Base-by-base conservation (phyloP, 495 filamentous ascomycete genomes). In the Penicillium bialowiezense region DNA sequence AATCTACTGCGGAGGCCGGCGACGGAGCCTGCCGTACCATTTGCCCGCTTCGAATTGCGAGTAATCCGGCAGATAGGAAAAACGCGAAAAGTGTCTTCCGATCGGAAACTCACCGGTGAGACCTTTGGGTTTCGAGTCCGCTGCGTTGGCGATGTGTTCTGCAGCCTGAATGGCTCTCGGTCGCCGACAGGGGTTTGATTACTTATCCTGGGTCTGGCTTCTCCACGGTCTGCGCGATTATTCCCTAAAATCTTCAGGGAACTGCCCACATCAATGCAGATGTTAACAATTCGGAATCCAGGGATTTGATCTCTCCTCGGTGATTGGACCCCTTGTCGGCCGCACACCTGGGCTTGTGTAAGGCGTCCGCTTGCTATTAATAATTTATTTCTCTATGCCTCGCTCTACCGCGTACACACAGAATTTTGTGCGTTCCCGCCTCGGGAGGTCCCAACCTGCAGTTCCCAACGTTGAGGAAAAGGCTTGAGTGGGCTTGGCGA, bases 151-250 rank as follows among this genome's bases (percentile, higher is more conserved):
- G 37, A 61, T 50, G 20, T 29, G 31, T 46, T 18, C 48, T 44
- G 46, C 28, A 1, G 29, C 54, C 36, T 64, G 61, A 63, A 60
- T 63, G 59, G 56, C 48, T 35, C 41, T 60, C 48, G 21, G 33
- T 36, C 59, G 59, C 59, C 59, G 49, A 59, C 29, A 23, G 42
- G 26, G 31, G 7, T 35, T 36, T 28, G 32, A 26, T 45, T 45
- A 36, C 29, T 9, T 20, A 23, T 17, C 33, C 36, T 0, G 26
- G 34, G 17, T 23, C 35, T 36, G 33, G 36, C 28, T 45, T 44
- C 18, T 50, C 24, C 39, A 38, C 54, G 14, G 50, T 35, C 3
- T 54, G 50, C 45, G 44, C 37, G 29, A 50, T 55, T 59, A 55
- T 52, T 35, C 18, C n/a, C n/a, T n/a, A n/a, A 36, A 14, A 32